phyloP scores from a whole-genome alignment of 441 rosid genomes.

The Gossypium davidsonii region DNA sequence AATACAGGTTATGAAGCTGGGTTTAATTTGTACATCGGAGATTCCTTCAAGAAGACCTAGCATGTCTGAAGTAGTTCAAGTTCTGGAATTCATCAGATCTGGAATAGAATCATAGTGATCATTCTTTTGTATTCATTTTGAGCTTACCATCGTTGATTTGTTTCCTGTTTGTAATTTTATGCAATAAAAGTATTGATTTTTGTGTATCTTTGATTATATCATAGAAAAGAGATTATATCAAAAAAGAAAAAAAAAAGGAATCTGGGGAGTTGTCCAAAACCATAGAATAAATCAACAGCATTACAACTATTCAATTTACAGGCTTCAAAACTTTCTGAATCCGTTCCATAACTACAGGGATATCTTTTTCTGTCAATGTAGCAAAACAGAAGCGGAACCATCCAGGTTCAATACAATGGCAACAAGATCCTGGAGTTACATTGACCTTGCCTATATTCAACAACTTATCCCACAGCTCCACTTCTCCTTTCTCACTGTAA shows the following conservation, averaged over 20 bases:
- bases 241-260: neutral
- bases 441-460: conserved; percentile 61
- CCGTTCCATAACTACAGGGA: conserved; percentile 56
- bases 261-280: conserved; percentile 9
- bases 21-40: conserved; percentile 74
- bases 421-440: conserved; percentile 78
- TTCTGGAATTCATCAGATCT: conserved; percentile 81
- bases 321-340: conserved; percentile 47
- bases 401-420: conserved; percentile 90
- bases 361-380: conserved; percentile 51
- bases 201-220: neutral
- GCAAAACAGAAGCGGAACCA: conserved; percentile 80
- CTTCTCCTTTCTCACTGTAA: conserved; percentile 89
- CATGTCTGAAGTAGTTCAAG: conserved; percentile 95
- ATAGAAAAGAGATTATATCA: neutral
- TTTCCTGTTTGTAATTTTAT: conserved; percentile 25
- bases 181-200: conserved; percentile 37
- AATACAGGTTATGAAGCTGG: conserved; percentile 89
- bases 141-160: conserved; percentile 23
- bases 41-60: conserved; percentile 79
- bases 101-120: conserved; percentile 44
- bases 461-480: conserved; percentile 80
- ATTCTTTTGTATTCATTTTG: conserved; percentile 53
- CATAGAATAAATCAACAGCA: conserved; percentile 23
- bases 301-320: conserved; percentile 56